Conservation (phyloP, 257 asterid genomes). For the Scutellaria minor region DNA sequence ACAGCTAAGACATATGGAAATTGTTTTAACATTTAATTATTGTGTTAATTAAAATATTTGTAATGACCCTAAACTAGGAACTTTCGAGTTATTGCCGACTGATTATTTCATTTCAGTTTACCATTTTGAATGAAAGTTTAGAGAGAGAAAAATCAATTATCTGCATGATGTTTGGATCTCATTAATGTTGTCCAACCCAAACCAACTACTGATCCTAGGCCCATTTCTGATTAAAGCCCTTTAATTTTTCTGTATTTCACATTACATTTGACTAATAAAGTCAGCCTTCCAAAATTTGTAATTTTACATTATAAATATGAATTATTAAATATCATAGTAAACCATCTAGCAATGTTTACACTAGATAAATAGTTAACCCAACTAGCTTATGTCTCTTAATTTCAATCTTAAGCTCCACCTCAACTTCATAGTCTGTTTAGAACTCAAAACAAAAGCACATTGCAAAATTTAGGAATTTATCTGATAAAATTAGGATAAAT, state of each 20-base stretch:
- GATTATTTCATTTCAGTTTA: not conserved
- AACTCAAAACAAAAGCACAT: slow-evolving; percentile 18
- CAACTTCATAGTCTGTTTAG: slow-evolving; percentile 4
- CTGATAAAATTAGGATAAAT: not conserved
- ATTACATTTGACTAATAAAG: not conserved
- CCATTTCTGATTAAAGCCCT: not conserved
- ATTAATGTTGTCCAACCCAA: not conserved
- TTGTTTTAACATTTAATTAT: slow-evolving; percentile 17
- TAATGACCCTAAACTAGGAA: not conserved
- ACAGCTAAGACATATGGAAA: slow-evolving; percentile 13
- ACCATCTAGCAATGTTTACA: too few relatives aligned
- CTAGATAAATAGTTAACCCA: too few relatives aligned
- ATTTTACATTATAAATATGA: too few relatives aligned
- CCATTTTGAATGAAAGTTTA: too few relatives aligned
- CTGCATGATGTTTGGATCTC: not conserved
- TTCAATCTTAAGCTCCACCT: slow-evolving; percentile 6
- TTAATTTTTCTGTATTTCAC: too few relatives aligned
- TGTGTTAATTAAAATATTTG: not conserved
- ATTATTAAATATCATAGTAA: too few relatives aligned
- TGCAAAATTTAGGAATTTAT: not conserved
- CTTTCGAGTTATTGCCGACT: not conserved
- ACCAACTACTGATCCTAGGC: not conserved
- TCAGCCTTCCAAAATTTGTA: too few relatives aligned
- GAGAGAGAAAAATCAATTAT: not conserved
- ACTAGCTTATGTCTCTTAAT: not conserved